Evolutionary conservation across 306 rosid species (phyloP).

Genomic region (Psophocarpus tetragonolobus): DNA sequence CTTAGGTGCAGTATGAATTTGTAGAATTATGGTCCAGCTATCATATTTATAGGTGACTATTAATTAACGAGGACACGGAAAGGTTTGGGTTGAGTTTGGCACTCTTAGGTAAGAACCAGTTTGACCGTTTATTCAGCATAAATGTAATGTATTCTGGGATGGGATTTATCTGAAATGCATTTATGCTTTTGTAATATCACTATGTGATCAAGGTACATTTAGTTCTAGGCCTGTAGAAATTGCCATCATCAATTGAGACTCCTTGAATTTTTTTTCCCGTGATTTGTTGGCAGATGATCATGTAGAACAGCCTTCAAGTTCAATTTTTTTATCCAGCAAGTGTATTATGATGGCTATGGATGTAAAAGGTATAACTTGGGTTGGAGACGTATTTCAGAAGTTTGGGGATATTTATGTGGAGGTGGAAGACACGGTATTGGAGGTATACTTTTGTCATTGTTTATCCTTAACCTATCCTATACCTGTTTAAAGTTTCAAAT

Average conservation of each 20-base stretch:
- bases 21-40: background rate
- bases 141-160: conserved; percentile 14
- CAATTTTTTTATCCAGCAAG: conserved; percentile 20
- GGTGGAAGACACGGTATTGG: conserved; percentile 66
- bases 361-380: conserved; percentile 72
- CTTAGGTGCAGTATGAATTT: conserved; percentile 11
- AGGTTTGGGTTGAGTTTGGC: conserved; percentile 22
- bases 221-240: background rate
- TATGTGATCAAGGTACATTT: conserved; percentile 5
- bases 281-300: conserved; percentile 44
- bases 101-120: background rate
- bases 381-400: conserved; percentile 66
- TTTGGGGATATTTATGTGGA: conserved; percentile 85
- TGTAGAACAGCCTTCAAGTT: conserved; percentile 28
- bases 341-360: conserved; percentile 53
- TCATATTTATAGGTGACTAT: conserved; percentile 18
- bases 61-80: background rate
- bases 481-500: background rate
- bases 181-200: conserved; percentile 9
- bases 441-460: conserved; percentile 52
- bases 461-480: conserved; percentile 14
- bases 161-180: conserved; percentile 1
- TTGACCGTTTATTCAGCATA: background rate
- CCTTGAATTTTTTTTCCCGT: background rate
- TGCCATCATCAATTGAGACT: background rate